Percentiles rank a stretch among this genome's conserved stretches.
phyloP scores from a whole-genome alignment of 106 monocot species.

The Amphibolis antarctica region DNA sequence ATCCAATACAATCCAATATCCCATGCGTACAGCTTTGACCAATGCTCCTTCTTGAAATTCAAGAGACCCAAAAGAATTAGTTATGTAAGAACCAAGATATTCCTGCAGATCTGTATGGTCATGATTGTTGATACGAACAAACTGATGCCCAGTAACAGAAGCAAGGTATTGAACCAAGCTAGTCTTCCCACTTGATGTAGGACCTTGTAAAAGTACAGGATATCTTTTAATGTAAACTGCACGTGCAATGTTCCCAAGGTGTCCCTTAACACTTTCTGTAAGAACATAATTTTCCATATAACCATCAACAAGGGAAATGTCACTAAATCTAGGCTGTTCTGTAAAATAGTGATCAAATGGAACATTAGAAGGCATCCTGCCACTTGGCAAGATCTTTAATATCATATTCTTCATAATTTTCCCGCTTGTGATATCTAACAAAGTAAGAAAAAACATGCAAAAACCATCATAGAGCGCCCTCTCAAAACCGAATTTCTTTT shows the following conservation, averaged over 20 bases:
- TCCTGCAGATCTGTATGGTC: conserved; percentile 98
- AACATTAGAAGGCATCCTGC: conserved; percentile 29
- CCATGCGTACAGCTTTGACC: conserved; percentile 83
- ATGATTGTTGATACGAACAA: conserved; percentile 98
- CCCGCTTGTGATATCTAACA: conserved; percentile 63
- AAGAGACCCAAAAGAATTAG: conserved; percentile 67
- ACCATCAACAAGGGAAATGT: conserved; percentile 3
- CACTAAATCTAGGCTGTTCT: conserved; percentile 6
- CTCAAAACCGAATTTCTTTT: conserved; percentile 43
- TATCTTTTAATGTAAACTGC: conserved; percentile 84
- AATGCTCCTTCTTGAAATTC: conserved; percentile 89
- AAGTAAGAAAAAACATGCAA: conserved; percentile 88
- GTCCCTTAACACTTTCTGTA: conserved; percentile 60
- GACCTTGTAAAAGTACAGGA: conserved; percentile 93
- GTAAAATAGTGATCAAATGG: conserved; percentile 44
- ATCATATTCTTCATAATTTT: conserved; percentile 64
- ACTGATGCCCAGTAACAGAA: conserved; percentile 65
- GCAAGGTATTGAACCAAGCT: conserved; percentile 88
- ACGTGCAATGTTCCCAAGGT: conserved; percentile 78
- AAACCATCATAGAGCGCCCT: conserved; percentile 92
- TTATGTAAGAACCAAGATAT: conserved; percentile 82
- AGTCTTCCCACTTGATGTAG: conserved; percentile 99
- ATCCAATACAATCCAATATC: conserved; percentile 92
- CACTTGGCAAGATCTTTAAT: conserved; percentile 23
- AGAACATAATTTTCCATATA: conserved; percentile 47